Evolutionary conservation across 1,284 basidiomycete genomes (phyloP).

Genomic region (Puccinia polysora): DNA sequence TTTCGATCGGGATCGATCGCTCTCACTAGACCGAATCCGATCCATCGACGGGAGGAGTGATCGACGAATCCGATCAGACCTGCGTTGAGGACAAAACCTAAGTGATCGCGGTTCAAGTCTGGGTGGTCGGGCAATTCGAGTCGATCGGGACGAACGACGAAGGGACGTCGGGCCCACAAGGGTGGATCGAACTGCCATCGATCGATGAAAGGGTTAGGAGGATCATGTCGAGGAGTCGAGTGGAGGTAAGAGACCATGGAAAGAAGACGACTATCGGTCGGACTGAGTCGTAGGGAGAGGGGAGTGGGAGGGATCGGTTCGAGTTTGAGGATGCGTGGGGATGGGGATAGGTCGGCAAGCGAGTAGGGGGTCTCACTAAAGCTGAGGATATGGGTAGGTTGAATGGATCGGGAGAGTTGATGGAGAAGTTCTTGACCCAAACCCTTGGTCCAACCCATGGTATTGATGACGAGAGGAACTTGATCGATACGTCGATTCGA

Average conservation of each 20-base stretch:
- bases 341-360: neutral
- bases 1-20: neutral
- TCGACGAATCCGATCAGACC: slow-evolving; percentile 11
- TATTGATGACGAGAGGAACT: slow-evolving; percentile 36
- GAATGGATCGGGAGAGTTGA: slow-evolving; percentile 15
- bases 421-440: slow-evolving; percentile 30
- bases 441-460: slow-evolving; percentile 40
- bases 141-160: neutral
- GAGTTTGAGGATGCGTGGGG: neutral
- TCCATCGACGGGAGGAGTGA: neutral
- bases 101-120: slow-evolving; percentile 21
- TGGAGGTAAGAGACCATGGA: slow-evolving; percentile 29
- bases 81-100: slow-evolving; percentile 17
- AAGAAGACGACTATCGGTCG: slow-evolving; percentile 18
- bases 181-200: slow-evolving; percentile 15
- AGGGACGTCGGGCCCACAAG: slow-evolving; percentile 16
- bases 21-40: slow-evolving; percentile 18
- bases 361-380: slow-evolving; percentile 3
- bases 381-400: slow-evolving; percentile 22
- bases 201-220: neutral
- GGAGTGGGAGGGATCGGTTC: slow-evolving; percentile 38
- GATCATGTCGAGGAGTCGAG: neutral
- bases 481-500: slow-evolving; percentile 2
- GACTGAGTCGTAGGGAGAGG: slow-evolving; percentile 18
- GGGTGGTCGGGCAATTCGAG: slow-evolving; percentile 18